These are phyloP conservation scores for Phytopythium boreale DNA, from an alignment of 352 stramenopile species.

Conservation along the genomic window DNA sequence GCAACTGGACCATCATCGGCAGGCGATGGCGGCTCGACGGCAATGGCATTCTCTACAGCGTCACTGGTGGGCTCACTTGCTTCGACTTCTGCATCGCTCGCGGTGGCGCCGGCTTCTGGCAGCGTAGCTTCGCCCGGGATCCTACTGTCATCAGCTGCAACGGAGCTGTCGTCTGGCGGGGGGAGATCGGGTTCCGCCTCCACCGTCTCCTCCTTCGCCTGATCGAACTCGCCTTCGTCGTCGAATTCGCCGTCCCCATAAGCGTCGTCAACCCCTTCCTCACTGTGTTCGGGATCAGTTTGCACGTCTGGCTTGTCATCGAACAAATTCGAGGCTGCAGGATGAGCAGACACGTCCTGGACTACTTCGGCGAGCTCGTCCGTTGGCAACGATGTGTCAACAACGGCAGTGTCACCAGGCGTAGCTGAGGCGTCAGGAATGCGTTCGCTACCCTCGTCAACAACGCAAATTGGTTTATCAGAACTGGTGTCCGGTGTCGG, in stretches of 20 bases:
- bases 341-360: too few species aligned
- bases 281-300: not conserved
- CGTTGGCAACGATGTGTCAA: too few species aligned
- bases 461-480: not conserved
- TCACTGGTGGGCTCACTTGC: not conserved
- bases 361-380: not conserved
- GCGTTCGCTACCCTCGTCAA: not conserved
- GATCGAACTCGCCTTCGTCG: not conserved
- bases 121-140: too few species aligned
- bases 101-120: not conserved
- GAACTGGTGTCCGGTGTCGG: not conserved
- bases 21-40: not conserved
- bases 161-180: not conserved
- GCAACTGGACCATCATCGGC: not conserved
- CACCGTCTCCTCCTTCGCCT: not conserved
- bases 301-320: not conserved
- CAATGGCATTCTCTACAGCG: not conserved
- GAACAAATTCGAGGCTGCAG: not conserved
- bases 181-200: not conserved
- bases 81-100: not conserved
- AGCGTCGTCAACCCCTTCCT: not conserved
- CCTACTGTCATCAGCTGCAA: not conserved
- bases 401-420: too few species aligned
- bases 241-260: constrained; percentile 5
- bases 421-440: not conserved